These are phyloP conservation scores for Periglandula ipomoeae DNA, from an alignment of 2,329 filamentous ascomycete species.

Conservation along the genomic window DNA sequence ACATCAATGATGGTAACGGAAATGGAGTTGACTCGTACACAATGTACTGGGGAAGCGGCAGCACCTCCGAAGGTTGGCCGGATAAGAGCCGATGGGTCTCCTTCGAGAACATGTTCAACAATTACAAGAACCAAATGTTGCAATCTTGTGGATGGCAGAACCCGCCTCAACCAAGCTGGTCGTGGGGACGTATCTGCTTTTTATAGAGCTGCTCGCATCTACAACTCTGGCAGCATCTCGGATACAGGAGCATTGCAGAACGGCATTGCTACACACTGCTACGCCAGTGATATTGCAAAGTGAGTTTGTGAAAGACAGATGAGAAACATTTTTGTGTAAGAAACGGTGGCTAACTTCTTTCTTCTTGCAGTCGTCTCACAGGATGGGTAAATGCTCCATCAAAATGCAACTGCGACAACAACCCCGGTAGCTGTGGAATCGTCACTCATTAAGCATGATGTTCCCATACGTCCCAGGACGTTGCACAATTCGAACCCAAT, in stretches of 20 bases:
- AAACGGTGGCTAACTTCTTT: not conserved
- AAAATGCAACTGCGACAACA: constrained; percentile 13
- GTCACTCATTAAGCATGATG: too few species aligned
- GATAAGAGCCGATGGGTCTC: constrained; percentile 18
- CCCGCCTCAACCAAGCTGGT: too few species aligned
- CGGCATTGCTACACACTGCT: constrained; percentile 36
- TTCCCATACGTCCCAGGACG: too few species aligned
- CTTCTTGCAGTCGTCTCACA: constrained; percentile 10
- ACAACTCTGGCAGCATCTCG: constrained; percentile 37
- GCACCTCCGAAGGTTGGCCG: constrained; percentile 19
- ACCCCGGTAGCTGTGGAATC: constrained; percentile 11
- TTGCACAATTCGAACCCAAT: too few species aligned
- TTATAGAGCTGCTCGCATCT: constrained; percentile 38
- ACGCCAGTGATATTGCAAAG: constrained; percentile 37
- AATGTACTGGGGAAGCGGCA: constrained; percentile 14
- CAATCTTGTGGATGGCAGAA: too few species aligned
- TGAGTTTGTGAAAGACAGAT: too few species aligned
- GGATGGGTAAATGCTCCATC: constrained; percentile 12
- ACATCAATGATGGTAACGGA: constrained; percentile 8
- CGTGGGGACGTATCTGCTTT: too few species aligned
- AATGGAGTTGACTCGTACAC: constrained; percentile 19
- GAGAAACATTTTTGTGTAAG: too few species aligned
- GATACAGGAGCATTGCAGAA: constrained; percentile 27
- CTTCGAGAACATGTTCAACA: constrained; percentile 18
- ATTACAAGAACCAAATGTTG: too few species aligned